Conservation (phyloP, 192 early-diverging fungal species). For the Coemansia sp. region DNA sequence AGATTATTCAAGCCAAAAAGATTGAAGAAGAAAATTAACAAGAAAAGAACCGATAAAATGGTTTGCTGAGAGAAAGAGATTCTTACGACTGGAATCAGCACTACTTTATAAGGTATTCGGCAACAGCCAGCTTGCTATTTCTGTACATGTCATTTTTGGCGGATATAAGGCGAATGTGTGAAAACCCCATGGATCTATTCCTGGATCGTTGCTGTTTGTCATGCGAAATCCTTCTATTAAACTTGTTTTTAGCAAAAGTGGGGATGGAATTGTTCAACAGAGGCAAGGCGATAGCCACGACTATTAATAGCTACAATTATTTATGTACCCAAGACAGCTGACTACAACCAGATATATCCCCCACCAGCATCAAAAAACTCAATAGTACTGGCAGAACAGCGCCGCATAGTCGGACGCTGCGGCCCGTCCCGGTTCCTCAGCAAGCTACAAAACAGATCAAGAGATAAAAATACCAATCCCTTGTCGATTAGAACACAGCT, state of each 20-base stretch:
- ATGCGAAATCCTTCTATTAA: too few species aligned
- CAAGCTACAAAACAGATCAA: constrained; percentile 30
- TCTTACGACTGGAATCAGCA: too few species aligned
- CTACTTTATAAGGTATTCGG: not conserved
- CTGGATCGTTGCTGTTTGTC: not conserved
- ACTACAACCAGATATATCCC: not conserved
- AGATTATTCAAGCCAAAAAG: too few species aligned
- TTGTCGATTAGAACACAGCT: not conserved
- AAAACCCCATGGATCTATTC: constrained; percentile 10
- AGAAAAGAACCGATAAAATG: constrained; percentile 5
- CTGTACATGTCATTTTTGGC: constrained; percentile 3
- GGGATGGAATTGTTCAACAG: not conserved
- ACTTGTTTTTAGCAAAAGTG: too few species aligned
- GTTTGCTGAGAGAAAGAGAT: not conserved
- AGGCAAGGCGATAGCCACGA: not conserved
- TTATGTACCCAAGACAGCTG: constrained; percentile 1
- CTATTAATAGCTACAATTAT: not conserved
- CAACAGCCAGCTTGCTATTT: not conserved
- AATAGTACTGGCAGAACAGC: constrained; percentile 47
- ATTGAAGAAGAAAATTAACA: not conserved
- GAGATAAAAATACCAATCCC: not conserved
- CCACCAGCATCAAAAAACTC: not conserved
- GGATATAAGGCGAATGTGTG: not conserved
- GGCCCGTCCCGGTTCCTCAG: constrained; percentile 43
- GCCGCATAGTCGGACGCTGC: constrained; percentile 43